Evolutionary conservation across 345 rosid species (phyloP).

Genomic region (Clarkia xantiana): DNA sequence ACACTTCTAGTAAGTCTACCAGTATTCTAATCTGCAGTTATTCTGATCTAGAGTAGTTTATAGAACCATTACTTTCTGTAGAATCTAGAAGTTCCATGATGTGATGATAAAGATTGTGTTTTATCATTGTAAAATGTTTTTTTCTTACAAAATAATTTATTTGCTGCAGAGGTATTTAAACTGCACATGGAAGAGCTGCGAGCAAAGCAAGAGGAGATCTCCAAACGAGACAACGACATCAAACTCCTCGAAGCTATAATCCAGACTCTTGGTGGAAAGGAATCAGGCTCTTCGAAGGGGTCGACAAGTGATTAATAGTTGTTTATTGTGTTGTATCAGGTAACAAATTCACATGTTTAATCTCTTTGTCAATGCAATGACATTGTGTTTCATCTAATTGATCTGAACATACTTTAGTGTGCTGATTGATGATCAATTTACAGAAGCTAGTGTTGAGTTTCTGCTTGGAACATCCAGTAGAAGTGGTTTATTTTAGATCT

Average conservation of each 20-base stretch:
- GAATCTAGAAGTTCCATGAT: not conserved
- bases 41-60: not conserved
- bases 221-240: conserved; percentile 67
- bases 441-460: too few species aligned
- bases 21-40: not conserved
- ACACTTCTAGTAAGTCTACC: conserved; percentile 67
- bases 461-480: too few species aligned
- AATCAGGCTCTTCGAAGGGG: conserved; percentile 14
- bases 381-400: not conserved
- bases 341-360: not conserved
- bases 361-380: not conserved
- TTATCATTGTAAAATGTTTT: too few species aligned
- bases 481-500: too few species aligned
- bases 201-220: conserved; percentile 75
- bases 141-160: not conserved
- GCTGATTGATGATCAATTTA: too few species aligned
- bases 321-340: too few species aligned
- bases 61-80: not conserved
- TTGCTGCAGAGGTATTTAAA: conserved; percentile 73
- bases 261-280: conserved; percentile 80
- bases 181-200: conserved; percentile 86
- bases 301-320: not conserved
- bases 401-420: too few species aligned
- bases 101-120: too few species aligned
- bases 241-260: conserved; percentile 90